Conservation (phyloP, 2,329 filamentous ascomycete species). For the Biscogniauxia sp. region DNA sequence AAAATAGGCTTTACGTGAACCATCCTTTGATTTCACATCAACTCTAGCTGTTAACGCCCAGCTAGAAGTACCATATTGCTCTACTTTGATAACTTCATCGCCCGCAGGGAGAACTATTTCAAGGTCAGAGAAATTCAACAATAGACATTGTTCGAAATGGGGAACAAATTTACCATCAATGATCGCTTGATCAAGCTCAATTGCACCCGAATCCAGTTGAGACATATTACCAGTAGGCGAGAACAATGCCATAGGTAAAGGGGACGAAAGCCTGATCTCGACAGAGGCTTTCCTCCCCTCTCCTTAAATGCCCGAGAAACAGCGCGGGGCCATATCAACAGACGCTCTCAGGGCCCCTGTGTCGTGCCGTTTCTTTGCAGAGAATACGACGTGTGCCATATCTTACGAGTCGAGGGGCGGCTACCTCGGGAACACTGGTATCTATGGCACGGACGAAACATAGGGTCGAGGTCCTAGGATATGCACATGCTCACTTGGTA, state of each 20-base stretch:
- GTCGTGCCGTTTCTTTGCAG: too few species aligned
- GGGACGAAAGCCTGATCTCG: not conserved
- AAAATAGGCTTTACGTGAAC: constrained; percentile 5
- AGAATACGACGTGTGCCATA: too few species aligned
- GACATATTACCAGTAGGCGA: not conserved
- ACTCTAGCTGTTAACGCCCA: constrained; percentile 8
- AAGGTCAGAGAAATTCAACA: not conserved
- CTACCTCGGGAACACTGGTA: too few species aligned
- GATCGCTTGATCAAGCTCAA: not conserved
- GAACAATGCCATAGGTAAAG: not conserved
- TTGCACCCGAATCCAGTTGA: not conserved
- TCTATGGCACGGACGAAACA: too few species aligned
- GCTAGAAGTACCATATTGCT: constrained; percentile 3
- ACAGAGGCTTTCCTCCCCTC: too few species aligned
- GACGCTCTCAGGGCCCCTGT: too few species aligned
- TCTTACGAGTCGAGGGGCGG: too few species aligned
- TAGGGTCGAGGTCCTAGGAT: too few species aligned
- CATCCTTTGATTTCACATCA: constrained; percentile 1
- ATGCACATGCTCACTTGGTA: too few species aligned
- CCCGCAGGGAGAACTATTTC: constrained; percentile 5
- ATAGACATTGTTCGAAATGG: not conserved
- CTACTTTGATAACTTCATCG: constrained; percentile 5
- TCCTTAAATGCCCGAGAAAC: too few species aligned
- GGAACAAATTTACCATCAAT: not conserved
- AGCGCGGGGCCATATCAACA: too few species aligned